Conservation (phyloP, 768 basidiomycete species). For the Naganishia vaughanmartiniae region DNA sequence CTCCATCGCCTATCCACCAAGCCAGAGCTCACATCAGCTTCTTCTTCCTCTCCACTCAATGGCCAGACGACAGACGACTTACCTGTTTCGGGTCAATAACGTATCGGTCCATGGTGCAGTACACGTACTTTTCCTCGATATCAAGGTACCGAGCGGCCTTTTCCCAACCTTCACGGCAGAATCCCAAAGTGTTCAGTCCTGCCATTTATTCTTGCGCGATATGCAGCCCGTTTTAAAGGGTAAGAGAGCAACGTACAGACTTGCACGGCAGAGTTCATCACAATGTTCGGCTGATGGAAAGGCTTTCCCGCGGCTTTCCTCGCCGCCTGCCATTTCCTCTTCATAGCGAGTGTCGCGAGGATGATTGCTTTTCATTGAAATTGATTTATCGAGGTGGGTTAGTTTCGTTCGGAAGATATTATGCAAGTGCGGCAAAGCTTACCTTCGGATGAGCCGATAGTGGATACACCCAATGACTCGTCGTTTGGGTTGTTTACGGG, state of each 20-base stretch:
- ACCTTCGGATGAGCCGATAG: constrained; percentile 34
- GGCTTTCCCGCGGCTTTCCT: constrained; percentile 31
- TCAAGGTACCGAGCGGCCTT: constrained; percentile 46
- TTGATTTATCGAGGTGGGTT: no score
- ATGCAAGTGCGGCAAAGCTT: not conserved
- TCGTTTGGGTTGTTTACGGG: constrained; percentile 28
- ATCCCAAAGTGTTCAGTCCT: no score
- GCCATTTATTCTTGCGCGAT: not conserved
- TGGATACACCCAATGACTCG: constrained; percentile 32
- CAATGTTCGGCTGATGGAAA: constrained; percentile 29
- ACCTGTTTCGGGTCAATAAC: constrained; percentile 48
- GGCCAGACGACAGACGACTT: not conserved
- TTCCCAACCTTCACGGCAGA: constrained; percentile 45
- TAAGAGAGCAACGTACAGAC: constrained; percentile 30
- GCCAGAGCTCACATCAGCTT: not conserved
- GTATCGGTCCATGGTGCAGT: constrained; percentile 41
- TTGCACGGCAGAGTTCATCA: constrained; percentile 46
- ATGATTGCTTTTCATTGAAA: constrained; percentile 20
- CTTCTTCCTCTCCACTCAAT: no score
- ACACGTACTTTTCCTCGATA: constrained; percentile 50
- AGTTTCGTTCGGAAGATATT: no score
- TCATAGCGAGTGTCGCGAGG: constrained; percentile 33
- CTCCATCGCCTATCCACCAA: constrained; percentile 28
- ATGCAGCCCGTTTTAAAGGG: not conserved
- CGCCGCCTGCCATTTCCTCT: constrained; percentile 31